Percentiles rank a stretch among this genome's conserved stretches.
phyloP scores from a whole-genome alignment of 306 rosid genomes.

The peach (Prunus persica) region Prunus_persica_NCBIv2 NC_034014.1:12513501-12514000 shows the following conservation, averaged over 20 bases:
- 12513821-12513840: constrained; percentile 34
- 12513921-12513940: constrained; percentile 38
- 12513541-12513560: not conserved
- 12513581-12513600: not conserved
- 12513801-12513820: constrained; percentile 46
- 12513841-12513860: constrained; percentile 50
- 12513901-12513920: constrained; percentile 39
- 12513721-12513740: not conserved
- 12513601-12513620: not conserved
- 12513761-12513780: not conserved
- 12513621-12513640: not conserved
- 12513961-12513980: constrained; percentile 42
- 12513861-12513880: constrained; percentile 74
- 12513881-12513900: constrained; percentile 39
- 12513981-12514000: constrained; percentile 40
- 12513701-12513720: no score
- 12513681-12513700: not conserved
- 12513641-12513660: not conserved
- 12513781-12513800: constrained; percentile 14
- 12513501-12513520: not conserved
- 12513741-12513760: not conserved
- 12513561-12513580: not conserved
- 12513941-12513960: constrained; percentile 44
- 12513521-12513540: not conserved
- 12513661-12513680: not conserved